Conservation (phyloP, 768 basidiomycete species). For the Kwoniella botswanensis region DNA sequence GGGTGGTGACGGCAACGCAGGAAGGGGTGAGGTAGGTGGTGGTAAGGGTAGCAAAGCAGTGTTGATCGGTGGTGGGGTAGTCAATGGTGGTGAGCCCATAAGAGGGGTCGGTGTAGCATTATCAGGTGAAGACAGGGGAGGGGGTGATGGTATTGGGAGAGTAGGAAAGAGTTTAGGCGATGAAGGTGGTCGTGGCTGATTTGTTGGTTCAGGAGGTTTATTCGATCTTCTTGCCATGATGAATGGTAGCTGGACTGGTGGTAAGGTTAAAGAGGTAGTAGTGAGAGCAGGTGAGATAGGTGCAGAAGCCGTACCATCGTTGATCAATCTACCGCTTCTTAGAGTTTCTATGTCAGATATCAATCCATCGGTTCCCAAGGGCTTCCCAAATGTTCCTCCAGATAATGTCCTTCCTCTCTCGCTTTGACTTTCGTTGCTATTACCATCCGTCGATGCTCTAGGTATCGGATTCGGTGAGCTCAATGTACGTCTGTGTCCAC, state of each 20-base stretch:
- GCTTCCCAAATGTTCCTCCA: slow-evolving; percentile 11
- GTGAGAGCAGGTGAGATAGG: slow-evolving; percentile 18
- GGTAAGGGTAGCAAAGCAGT: neutral
- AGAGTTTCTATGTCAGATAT: slow-evolving; percentile 8
- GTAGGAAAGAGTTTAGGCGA: neutral
- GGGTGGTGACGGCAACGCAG: neutral
- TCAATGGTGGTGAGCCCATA: slow-evolving; percentile 1
- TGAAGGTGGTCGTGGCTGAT: neutral
- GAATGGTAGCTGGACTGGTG: slow-evolving; percentile 7
- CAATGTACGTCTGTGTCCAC: slow-evolving; percentile 13
- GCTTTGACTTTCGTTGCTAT: neutral
- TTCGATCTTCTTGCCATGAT: slow-evolving; percentile 9
- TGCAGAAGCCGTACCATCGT: slow-evolving; percentile 15
- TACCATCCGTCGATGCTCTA: neutral
- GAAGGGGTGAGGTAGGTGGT: slow-evolving; percentile 1
- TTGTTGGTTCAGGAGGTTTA: slow-evolving; percentile 3
- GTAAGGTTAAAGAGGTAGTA: neutral
- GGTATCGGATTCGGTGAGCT: slow-evolving; percentile 16
- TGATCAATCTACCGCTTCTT: slow-evolving; percentile 1
- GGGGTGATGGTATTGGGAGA: neutral
- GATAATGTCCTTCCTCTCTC: slow-evolving; percentile 11
- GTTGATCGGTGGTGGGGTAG: neutral
- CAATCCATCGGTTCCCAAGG: slow-evolving; percentile 4
- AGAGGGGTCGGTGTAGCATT: neutral
- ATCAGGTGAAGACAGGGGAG: neutral